Evolutionary conservation across 306 rosid species (phyloP), one percentile per base, ranked within the genome.

Genomic region (Rubus parviflorus): DNA sequence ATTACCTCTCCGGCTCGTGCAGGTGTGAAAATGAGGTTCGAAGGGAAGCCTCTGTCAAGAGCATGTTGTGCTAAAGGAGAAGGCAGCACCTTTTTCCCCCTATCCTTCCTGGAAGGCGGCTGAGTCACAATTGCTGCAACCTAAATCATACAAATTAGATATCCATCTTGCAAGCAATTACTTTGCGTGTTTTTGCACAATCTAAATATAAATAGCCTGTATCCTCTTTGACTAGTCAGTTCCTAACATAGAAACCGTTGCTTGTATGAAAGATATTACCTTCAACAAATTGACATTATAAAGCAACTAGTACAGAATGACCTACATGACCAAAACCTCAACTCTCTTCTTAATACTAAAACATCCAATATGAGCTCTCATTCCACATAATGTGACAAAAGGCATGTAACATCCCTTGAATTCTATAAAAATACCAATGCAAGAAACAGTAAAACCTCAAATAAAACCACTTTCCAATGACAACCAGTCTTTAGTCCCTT

Each of bases 81-180:
- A 19, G 91, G 95, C 80, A 73, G 23, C 79, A 92, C 53, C 72
- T 88, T 90, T 46, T 74, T 92, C 3, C 98, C 98, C 80, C 98
- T 81, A 70, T 86, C 90, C 81, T 89, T 92, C 83, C 95, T 89
- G 56, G 97, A 86, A 42, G 95, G 83, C 30, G 97, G 97, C 70
- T 90, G 98, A 67, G 97, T 92, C 40, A 94, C 97, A 86, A 94
- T 89, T 7, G 97, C 98, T 23, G 97, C 90, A 83, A 94, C 90
- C 97, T 93, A 79, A 75, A 81, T 40, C n/a, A 51, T 58, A 68
- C 53, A 51, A 47, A 70, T 78, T 61, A 73, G 75, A 62, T 6
- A 74, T 61, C 42, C 12, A 16, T n/a, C 52, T 7, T 20, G 45
- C 25, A 25, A 62, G 7, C 37, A 75, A 75, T 66, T 25, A 79